A percentile compares a stretch with the other conserved stretches of the same genome.
These are phyloP conservation scores for Andrographis paniculata DNA, from an alignment of 305 asterid species.

Conservation along the genomic window DNA sequence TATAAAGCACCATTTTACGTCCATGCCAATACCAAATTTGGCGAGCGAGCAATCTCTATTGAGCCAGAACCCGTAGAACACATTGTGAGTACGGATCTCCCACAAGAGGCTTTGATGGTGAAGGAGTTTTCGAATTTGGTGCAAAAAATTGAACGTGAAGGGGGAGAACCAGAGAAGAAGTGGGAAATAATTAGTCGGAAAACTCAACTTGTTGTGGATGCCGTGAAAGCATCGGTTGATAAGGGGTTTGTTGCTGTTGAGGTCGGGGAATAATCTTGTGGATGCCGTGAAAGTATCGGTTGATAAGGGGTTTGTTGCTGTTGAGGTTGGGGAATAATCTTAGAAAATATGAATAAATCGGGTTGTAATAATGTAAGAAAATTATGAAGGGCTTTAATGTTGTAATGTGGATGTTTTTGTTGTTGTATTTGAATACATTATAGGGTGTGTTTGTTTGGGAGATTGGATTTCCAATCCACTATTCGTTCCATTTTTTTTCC, in stretches of 20 bases:
- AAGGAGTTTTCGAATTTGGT: slow-evolving; percentile 51
- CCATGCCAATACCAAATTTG: slow-evolving; percentile 22
- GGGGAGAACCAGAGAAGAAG: slow-evolving; percentile 33
- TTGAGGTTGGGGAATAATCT: too few relatives aligned
- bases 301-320: slow-evolving; percentile 15
- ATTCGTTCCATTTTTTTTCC: too few relatives aligned
- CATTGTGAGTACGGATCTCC: slow-evolving; percentile 37
- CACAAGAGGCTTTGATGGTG: slow-evolving; percentile 70
- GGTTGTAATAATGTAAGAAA: too few relatives aligned
- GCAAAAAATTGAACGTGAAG: slow-evolving; percentile 20
- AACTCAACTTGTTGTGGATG: slow-evolving; percentile 62
- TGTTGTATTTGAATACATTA: too few relatives aligned
- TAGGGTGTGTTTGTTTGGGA: too few relatives aligned
- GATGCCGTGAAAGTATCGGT: slow-evolving; percentile 60
- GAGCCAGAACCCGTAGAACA: slow-evolving; percentile 36
- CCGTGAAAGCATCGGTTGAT: slow-evolving; percentile 52
- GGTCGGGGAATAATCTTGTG: too few relatives aligned
- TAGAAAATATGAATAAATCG: too few relatives aligned
- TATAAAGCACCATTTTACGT: slow-evolving; percentile 28
- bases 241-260: slow-evolving; percentile 37
- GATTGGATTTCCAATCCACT: too few relatives aligned
- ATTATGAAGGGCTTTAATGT: too few relatives aligned
- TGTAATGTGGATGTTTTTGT: too few relatives aligned
- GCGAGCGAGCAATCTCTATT: slow-evolving; percentile 23
- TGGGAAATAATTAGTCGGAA: slow-evolving; percentile 53